A percentile compares a stretch with the other conserved stretches of the same genome.
These are phyloP conservation scores for Adiantum capillusveneris DNA, from an alignment of 75 land plant species.

Conservation along the genomic window DNA sequence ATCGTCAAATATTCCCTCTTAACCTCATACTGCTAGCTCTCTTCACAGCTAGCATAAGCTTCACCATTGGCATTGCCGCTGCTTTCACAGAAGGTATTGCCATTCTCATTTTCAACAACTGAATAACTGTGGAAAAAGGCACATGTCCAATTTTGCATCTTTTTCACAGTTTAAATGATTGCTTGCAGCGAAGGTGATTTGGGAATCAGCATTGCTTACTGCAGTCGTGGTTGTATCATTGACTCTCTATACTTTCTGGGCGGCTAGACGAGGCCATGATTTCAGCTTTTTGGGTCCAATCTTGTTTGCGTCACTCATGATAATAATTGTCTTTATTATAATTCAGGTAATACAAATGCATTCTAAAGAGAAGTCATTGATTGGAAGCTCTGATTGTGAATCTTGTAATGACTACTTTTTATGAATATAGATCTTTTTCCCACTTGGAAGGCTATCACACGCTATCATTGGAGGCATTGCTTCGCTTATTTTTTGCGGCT, in stretches of 20 bases:
- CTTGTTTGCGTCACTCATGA: constrained; percentile 13
- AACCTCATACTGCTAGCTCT: constrained; percentile 11
- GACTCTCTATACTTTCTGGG: constrained; percentile 22
- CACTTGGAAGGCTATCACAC: constrained; percentile 32
- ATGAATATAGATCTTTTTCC: no score
- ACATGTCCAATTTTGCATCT: no score
- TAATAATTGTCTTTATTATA: constrained; percentile 29
- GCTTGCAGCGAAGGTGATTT: constrained; percentile 8
- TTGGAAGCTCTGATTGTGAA: background rate
- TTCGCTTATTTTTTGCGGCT: constrained; percentile 37
- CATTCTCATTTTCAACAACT: no score
- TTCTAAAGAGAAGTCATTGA: background rate
- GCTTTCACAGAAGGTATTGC: constrained; percentile 12
- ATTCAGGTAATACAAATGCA: constrained; percentile 37
- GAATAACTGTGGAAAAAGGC: no score
- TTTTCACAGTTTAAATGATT: background rate
- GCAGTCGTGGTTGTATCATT: constrained; percentile 9
- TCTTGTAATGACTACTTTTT: no score
- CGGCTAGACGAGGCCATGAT: constrained; percentile 18
- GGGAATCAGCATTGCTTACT: constrained; percentile 18
- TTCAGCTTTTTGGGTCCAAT: constrained; percentile 23
- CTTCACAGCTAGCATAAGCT: constrained; percentile 10
- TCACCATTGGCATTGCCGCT: constrained; percentile 9
- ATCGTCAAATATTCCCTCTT: constrained; percentile 8
- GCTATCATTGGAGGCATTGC: constrained; percentile 36